Conservation (phyloP, 441 rosid genomes). For the Populus hybrid region DNA sequence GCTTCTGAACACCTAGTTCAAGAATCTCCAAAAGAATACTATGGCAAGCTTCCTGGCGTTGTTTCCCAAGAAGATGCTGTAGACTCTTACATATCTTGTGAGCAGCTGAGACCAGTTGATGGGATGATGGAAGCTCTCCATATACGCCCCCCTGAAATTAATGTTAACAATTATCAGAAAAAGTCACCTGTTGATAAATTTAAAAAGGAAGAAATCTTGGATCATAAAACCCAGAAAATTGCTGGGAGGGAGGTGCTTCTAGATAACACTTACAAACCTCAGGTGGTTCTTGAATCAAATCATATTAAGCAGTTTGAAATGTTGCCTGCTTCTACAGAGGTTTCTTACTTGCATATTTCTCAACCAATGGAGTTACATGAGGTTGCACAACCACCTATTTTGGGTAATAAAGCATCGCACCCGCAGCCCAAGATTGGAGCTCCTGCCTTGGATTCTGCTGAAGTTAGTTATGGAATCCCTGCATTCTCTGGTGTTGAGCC, state of each 20-base stretch:
- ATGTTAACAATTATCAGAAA: slow-evolving; percentile 33
- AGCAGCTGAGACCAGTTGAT: slow-evolving; percentile 36
- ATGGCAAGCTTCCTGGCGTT: slow-evolving; percentile 24
- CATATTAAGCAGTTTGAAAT: slow-evolving; percentile 25
- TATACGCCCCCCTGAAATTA: slow-evolving; percentile 23
- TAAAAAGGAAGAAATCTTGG: slow-evolving; percentile 35
- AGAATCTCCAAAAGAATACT: slow-evolving; percentile 36
- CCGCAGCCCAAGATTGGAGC: slow-evolving; percentile 35
- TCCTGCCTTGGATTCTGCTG: slow-evolving; percentile 35
- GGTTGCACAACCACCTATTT: slow-evolving; percentile 25
- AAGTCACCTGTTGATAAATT: slow-evolving; percentile 27
- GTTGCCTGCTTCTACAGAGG: slow-evolving; percentile 24
- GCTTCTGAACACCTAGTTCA: slow-evolving; percentile 27
- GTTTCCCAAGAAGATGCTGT: slow-evolving; percentile 30
- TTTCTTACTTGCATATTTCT: slow-evolving; percentile 23
- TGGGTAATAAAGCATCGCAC: slow-evolving; percentile 34
- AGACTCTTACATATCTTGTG: slow-evolving; percentile 23
- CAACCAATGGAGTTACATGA: slow-evolving; percentile 33
- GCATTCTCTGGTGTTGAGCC: slow-evolving; percentile 29
- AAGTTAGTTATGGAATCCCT: slow-evolving; percentile 30
- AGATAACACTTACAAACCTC: slow-evolving; percentile 31
- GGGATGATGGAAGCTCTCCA: slow-evolving; percentile 40
- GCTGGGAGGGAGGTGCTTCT: slow-evolving; percentile 33
- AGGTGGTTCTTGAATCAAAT: slow-evolving; percentile 27
- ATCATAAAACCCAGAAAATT: slow-evolving; percentile 27